Evolutionary conservation across 352 stramenopile genomes (phyloP), one percentile per base, ranked within the genome.

Genomic region (Pythium insidiosum): DNA sequence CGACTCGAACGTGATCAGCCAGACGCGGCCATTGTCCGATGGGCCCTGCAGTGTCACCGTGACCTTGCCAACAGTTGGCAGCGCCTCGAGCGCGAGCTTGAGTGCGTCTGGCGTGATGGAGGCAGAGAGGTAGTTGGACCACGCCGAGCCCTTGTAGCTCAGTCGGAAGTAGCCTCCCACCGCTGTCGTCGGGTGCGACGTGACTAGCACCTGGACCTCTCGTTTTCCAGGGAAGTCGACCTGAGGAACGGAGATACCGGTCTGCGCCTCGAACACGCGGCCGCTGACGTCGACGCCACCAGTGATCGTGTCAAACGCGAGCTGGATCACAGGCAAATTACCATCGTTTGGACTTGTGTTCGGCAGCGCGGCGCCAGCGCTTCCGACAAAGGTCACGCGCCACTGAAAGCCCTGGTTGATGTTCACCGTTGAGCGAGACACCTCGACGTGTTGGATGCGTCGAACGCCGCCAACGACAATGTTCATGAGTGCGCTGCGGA

Each of bases 401-500:
- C 78, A 91, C 39, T 75, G 50, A 62, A 67, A 85, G 20, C 78
- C 78, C 56, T 81, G 46, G 6, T 37, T 50, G 34, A 64, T 66
- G 30, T 78, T 70, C 24, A 85, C 54, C 2, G 59, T 64, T 24
- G 61, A 57, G 16, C 73, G 55, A 10, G 61, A 66, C 3, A 91
- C 74, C 37, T 77, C 51, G 15, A 85, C 46, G 45, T 69, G 47
- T 24, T 58, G 47, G 21, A 70, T 44, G 11, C 55, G 19, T 9
- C 50, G 41, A 5, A 34, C 33, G 20, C 44, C 49, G 10, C 28
- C 22, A 0, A 60, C 55, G 15, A 87, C 66, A 19, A 97, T 64
- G 48, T 96, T 96, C 66, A 97, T 88, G 16, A 97, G 61, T 19
- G 75, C 73, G 45, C 67, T 82, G 7, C 88, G 73, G 7, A 97